Base-by-base conservation (phyloP, 352 stramenopile genomes). In the Pythium scleroteichum region DNA sequence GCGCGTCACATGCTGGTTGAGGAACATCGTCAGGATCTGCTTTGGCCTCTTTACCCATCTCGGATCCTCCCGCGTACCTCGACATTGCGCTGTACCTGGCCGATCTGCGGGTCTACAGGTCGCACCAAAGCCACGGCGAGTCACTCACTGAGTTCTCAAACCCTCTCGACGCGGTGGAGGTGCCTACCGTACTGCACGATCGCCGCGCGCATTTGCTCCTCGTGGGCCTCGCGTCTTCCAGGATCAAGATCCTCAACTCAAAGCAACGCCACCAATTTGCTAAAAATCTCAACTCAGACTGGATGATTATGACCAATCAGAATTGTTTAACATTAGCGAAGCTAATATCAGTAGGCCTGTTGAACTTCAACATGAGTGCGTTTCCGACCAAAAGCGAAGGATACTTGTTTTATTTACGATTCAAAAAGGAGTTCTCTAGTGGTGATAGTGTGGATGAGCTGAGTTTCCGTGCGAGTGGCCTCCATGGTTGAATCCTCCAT, bases 181-280 rank as follows among this genome's bases (percentile, higher is more conserved):
- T 26, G 4, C 78, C 59, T 59, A 92, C 82, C 82, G 76, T 88
- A 92, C 67, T 94, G 82, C 24, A 94, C 79, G 64, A 94, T 90
- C 50, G 69, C 82, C 33, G 90, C 68, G 64, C 82, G 79, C 75
- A 94, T 87, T 51, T 27, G 44, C 17, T 49, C 33, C 24, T 12
- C 3, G 7, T 35, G 5, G 10, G n/a, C 23, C 13, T 35, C n/a
- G 7, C 13, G n/a, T 29, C 27, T 19, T 55, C 32, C 3, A 12
- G 27, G 17, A 17, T 26, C 42, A 49, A 24, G 6, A 5, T 44
- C 17, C 38, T 44, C 13, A 44, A 20, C 17, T 19, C 14, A 14
- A 39, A 8, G 14, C 33, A 14, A 39, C 33, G 8, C 8, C 33
- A 39, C 33, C 33, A 8, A 39, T 39, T 39, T 39, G 33, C 33